Conservation (phyloP, 1,284 basidiomycete genomes). For the Cryptococcus depauperatus region DNA sequence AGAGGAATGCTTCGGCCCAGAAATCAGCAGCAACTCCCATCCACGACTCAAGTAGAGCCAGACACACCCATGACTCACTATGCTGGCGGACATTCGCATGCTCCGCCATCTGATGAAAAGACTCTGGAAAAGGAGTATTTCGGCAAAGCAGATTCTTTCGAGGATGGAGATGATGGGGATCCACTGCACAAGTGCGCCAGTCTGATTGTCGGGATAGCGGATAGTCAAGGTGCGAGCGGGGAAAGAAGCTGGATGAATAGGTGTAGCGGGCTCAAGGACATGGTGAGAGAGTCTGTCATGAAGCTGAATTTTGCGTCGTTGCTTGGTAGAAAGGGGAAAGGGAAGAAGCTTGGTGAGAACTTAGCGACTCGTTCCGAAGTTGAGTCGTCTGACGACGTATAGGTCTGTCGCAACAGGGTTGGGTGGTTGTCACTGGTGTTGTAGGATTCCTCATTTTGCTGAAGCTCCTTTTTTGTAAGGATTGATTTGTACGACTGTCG, state of each 20-base stretch:
- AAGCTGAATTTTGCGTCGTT: slow-evolving; percentile 7
- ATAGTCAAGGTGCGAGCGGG: not conserved
- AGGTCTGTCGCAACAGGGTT: slow-evolving; percentile 32
- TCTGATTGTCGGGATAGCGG: not conserved
- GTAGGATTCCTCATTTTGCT: slow-evolving; percentile 27
- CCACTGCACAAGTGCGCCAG: too few relatives aligned
- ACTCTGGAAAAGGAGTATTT: not conserved
- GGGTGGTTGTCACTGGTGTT: slow-evolving; percentile 26
- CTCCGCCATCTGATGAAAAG: not conserved
- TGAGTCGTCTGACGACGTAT: not conserved
- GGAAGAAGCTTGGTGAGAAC: slow-evolving; percentile 9
- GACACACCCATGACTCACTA: slow-evolving; percentile 17
- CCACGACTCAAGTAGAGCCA: slow-evolving; percentile 5
- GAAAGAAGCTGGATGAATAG: slow-evolving; percentile 1
- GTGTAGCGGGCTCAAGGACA: slow-evolving; percentile 5
- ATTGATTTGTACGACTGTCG: not conserved
- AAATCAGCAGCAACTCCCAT: not conserved
- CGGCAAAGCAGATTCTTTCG: not conserved
- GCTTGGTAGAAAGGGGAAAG: slow-evolving; percentile 9
- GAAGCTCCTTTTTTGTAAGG: slow-evolving; percentile 32
- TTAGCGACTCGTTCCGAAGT: not conserved
- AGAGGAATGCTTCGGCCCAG: not conserved
- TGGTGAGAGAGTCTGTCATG: slow-evolving; percentile 3
- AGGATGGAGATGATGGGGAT: too few relatives aligned
- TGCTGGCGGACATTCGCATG: slow-evolving; percentile 5